These are phyloP conservation scores for Corymbia calophylla DNA, from an alignment of 441 rosid genomes.

Conservation along the genomic window DNA sequence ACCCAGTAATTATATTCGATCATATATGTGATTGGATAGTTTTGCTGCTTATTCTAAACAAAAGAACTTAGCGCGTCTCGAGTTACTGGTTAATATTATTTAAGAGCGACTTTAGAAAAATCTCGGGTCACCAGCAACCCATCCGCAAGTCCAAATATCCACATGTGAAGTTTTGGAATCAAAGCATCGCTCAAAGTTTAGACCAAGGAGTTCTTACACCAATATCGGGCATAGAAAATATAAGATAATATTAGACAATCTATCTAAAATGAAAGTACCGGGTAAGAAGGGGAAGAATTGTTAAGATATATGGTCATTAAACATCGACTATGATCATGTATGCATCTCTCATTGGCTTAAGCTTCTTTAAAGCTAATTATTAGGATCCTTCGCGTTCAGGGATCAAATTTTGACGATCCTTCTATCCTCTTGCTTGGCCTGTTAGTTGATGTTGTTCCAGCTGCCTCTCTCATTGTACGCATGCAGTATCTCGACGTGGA, in stretches of 20 bases:
- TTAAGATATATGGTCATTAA: neutral
- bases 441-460: neutral
- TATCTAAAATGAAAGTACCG: neutral
- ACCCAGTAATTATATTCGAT: neutral
- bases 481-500: neutral
- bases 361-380: neutral
- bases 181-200: neutral
- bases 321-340: accelerated
- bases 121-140: too few relatives aligned
- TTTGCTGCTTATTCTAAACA: neutral
- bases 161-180: neutral
- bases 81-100: neutral
- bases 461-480: neutral
- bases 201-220: neutral
- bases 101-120: neutral
- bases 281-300: neutral
- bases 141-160: neutral
- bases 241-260: neutral
- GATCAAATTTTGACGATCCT: neutral
- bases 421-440: neutral
- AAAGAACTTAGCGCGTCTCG: neutral
- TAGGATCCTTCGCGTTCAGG: neutral
- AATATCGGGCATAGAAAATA: neutral
- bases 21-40: neutral
- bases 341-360: neutral